A percentile compares a stretch with the other conserved stretches of the same genome.
Evolutionary conservation across 2,329 filamentous ascomycete species (phyloP).

Genomic region (Alternaria panax): DNA sequence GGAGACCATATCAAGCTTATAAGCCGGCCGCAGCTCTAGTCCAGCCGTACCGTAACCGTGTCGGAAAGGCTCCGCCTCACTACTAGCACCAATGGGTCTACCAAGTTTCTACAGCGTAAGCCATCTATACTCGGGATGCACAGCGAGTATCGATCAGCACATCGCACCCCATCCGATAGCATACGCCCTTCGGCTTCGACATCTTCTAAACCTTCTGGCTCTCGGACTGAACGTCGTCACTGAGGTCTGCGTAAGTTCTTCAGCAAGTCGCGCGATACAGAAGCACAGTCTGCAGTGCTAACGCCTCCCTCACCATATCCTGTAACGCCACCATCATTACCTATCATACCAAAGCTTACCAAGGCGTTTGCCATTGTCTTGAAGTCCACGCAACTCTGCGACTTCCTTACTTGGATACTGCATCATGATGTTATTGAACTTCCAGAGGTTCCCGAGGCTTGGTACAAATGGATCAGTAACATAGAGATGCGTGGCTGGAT

Average conservation of each 20-base stretch:
- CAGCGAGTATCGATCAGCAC: not conserved
- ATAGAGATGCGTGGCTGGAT: conserved; percentile 37
- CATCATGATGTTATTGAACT: conserved; percentile 34
- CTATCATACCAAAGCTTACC: conserved; percentile 11
- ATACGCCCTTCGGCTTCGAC: not conserved
- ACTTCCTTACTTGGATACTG: conserved; percentile 35
- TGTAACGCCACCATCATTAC: not conserved
- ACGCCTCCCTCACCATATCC: conserved; percentile 4
- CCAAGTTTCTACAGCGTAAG: not conserved
- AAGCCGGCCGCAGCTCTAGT: not conserved
- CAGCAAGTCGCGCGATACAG: not conserved
- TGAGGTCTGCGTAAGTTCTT: conserved; percentile 6
- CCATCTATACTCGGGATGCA: conserved; percentile 1
- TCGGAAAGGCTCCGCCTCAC: not conserved
- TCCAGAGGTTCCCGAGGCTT: conserved; percentile 22
- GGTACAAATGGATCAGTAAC: conserved; percentile 21
- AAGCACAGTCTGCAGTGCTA: conserved; percentile 4
- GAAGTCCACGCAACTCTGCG: conserved; percentile 20
- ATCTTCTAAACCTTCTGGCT: not conserved
- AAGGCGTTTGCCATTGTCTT: conserved; percentile 28
- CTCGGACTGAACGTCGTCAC: not conserved
- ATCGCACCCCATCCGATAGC: not conserved
- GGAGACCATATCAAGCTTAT: not conserved
- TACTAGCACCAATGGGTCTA: not conserved
- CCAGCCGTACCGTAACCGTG: not conserved